Evolutionary conservation across 2,329 filamentous ascomycete genomes (phyloP).

Genomic region (Sclerotinia borealis): DNA sequence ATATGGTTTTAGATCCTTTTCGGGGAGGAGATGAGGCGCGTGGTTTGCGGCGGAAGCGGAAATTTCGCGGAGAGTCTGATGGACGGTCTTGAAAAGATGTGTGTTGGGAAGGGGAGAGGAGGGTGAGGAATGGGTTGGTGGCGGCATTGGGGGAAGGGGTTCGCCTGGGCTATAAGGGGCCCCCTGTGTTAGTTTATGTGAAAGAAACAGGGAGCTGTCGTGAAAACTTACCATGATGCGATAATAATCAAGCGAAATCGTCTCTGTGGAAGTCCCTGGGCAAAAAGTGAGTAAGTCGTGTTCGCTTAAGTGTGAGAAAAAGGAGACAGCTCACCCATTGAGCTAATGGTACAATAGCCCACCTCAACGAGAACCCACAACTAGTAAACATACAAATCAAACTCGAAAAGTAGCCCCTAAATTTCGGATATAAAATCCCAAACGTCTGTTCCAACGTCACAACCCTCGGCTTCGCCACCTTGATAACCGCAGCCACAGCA

Average conservation of each 20-base stretch:
- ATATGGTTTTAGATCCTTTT: slow-evolving; percentile 34
- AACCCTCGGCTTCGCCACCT: slow-evolving; percentile 55
- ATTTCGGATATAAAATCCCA: slow-evolving; percentile 52
- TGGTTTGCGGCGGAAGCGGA: slow-evolving; percentile 36
- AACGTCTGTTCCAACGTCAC: slow-evolving; percentile 76
- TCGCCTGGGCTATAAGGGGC: slow-evolving; percentile 56
- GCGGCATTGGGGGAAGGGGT: slow-evolving; percentile 58
- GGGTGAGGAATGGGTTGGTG: slow-evolving; percentile 49
- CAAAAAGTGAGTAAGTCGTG: neutral
- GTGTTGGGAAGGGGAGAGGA: slow-evolving; percentile 25
- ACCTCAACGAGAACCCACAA: slow-evolving; percentile 63
- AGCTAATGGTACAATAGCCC: slow-evolving; percentile 52
- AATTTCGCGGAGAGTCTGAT: slow-evolving; percentile 26
- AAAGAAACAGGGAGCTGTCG: neutral
- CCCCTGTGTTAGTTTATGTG: slow-evolving; percentile 6
- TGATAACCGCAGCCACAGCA: slow-evolving; percentile 49
- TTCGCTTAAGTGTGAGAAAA: neutral
- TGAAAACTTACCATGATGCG: slow-evolving; percentile 37
- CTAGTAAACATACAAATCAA: slow-evolving; percentile 60
- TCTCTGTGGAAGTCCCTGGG: slow-evolving; percentile 23
- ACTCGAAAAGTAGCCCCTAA: slow-evolving; percentile 49
- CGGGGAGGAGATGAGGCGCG: slow-evolving; percentile 16
- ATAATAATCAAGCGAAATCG: slow-evolving; percentile 47
- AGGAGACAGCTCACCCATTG: slow-evolving; percentile 35
- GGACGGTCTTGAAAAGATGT: slow-evolving; percentile 40